Percentiles rank a stretch among this genome's conserved stretches.
phyloP scores from a whole-genome alignment of 768 basidiomycete species.

The Dentipellis sp. region DNA sequence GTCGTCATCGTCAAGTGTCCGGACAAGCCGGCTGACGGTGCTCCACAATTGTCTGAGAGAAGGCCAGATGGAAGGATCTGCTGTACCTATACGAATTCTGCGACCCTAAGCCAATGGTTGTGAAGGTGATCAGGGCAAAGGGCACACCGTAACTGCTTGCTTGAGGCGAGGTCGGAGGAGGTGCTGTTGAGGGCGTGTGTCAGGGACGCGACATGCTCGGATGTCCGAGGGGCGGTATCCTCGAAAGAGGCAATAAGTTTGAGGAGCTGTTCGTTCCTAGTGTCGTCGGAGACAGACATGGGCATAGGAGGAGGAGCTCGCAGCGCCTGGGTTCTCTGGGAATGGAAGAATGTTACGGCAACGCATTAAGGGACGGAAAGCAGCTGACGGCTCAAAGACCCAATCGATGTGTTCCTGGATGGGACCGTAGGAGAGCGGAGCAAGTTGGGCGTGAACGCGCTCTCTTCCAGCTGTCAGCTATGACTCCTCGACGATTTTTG shows the following conservation, averaged over 20 bases:
- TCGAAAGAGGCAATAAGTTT: background rate
- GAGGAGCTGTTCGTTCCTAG: conserved; percentile 5
- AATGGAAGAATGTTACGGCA: background rate
- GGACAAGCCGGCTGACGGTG: background rate
- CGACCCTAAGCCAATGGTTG: background rate
- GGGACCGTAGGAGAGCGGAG: too few species aligned
- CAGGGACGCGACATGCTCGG: background rate
- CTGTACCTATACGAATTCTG: conserved; percentile 8
- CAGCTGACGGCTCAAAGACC: background rate
- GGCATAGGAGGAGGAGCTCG: background rate
- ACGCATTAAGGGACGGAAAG: background rate
- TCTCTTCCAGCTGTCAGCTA: too few species aligned
- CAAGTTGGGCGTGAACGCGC: too few species aligned
- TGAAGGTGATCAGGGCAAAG: background rate
- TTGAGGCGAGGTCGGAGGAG: conserved; percentile 5
- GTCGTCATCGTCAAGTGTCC: conserved; percentile 34
- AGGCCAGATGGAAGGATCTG: conserved; percentile 9
- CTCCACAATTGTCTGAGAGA: conserved; percentile 36
- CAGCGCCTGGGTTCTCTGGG: background rate
- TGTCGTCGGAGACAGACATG: background rate
- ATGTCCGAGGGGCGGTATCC: background rate
- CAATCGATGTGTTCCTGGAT: background rate
- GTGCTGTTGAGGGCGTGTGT: background rate
- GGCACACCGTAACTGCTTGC: conserved; percentile 10
- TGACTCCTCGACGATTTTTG: too few species aligned